Evolutionary conservation across 345 rosid species (phyloP).

Genomic region (Citrus medica): DNA sequence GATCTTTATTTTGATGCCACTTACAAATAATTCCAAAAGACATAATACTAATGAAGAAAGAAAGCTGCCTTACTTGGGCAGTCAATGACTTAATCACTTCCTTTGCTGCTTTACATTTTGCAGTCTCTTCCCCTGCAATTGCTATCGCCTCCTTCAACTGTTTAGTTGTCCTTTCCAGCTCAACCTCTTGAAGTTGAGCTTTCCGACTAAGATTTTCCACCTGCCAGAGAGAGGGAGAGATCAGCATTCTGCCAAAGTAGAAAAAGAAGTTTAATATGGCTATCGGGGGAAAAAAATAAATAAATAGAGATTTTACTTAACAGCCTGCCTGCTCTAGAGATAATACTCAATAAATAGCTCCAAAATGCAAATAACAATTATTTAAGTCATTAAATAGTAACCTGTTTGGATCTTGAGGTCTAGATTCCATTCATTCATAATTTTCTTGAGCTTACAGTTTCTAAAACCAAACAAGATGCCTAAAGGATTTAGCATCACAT

Average conservation of each 20-base stretch:
- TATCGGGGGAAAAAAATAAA: background rate
- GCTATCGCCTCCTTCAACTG: conserved; percentile 85
- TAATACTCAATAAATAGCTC: background rate
- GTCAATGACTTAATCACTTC: conserved; percentile 99
- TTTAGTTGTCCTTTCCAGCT: conserved; percentile 84
- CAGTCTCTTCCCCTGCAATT: conserved; percentile 83
- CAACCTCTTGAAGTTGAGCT: conserved; percentile 83
- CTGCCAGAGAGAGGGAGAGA: conserved; percentile 35
- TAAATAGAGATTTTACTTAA: background rate
- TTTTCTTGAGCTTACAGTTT: background rate
- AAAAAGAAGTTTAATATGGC: conserved; percentile 4
- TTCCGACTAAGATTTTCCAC: conserved; percentile 84
- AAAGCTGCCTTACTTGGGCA: conserved; percentile 67
- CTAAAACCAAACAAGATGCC: background rate
- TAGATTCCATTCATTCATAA: background rate
- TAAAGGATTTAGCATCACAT: background rate
- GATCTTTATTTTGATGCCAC: background rate
- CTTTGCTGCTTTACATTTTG: conserved; percentile 95
- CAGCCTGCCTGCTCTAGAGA: background rate
- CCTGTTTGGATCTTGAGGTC: background rate
- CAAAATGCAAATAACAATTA: background rate
- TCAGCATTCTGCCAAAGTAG: conserved; percentile 18
- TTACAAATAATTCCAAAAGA: background rate
- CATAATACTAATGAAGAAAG: background rate
- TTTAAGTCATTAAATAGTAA: background rate